phyloP scores from a whole-genome alignment of 2,329 filamentous ascomycete genomes.

The Dothideomycetes sp. region DNA sequence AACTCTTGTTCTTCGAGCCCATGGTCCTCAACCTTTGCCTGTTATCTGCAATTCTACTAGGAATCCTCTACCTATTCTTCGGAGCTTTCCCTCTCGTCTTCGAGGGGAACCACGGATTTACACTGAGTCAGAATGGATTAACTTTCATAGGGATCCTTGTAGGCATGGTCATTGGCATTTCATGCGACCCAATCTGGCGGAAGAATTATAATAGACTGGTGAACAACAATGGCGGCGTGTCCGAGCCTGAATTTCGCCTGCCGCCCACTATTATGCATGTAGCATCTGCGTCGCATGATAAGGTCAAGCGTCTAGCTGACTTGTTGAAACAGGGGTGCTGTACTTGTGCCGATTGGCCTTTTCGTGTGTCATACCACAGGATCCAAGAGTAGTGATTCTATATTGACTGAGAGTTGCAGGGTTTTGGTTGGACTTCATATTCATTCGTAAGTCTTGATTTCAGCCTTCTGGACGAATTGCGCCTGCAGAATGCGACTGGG shows the following conservation, averaged over 20 bases:
- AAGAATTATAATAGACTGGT: slow-evolving; percentile 45
- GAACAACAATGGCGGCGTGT: slow-evolving; percentile 42
- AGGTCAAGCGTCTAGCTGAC: too few species aligned
- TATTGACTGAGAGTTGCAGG: too few species aligned
- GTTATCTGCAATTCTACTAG: slow-evolving; percentile 74
- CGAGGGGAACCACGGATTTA: slow-evolving; percentile 60
- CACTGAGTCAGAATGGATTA: slow-evolving; percentile 68
- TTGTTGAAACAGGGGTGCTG: slow-evolving; percentile 50
- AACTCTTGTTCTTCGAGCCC: slow-evolving; percentile 69
- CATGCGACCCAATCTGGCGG: slow-evolving; percentile 56
- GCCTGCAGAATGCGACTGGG: neutral
- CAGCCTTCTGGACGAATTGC: slow-evolving; percentile 9
- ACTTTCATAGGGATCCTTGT: slow-evolving; percentile 62
- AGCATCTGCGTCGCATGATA: slow-evolving; percentile 1
- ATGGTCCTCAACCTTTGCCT: slow-evolving; percentile 78
- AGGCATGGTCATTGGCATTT: slow-evolving; percentile 55
- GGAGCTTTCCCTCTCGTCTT: slow-evolving; percentile 78
- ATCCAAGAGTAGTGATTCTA: too few species aligned
- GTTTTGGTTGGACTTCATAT: slow-evolving; percentile 77
- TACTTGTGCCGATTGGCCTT: slow-evolving; percentile 68
- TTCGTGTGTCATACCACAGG: too few species aligned
- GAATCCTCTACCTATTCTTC: slow-evolving; percentile 83
- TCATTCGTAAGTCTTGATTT: slow-evolving; percentile 47
- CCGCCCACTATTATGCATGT: slow-evolving; percentile 44
- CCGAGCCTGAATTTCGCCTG: slow-evolving; percentile 79